Conservation (phyloP, 176 grass and related monocot genomes). For the Coix lacrymajobi region DNA sequence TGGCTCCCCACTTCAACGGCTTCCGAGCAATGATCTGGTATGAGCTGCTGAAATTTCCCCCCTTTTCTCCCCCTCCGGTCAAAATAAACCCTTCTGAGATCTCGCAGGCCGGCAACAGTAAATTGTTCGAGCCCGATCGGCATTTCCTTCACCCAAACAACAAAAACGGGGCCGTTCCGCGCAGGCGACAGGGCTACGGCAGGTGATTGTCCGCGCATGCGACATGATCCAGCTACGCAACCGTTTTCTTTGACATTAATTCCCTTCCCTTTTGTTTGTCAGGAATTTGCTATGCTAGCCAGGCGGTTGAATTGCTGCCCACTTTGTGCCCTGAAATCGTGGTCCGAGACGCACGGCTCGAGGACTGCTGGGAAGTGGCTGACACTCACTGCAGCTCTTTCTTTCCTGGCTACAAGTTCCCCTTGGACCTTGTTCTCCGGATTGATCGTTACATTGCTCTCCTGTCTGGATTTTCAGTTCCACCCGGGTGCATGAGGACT, state of each 20-base stretch:
- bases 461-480: constrained; percentile 70
- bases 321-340: constrained; percentile 64
- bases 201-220: not conserved
- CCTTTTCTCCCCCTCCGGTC: not conserved
- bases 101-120: not conserved
- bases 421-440: constrained; percentile 77
- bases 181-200: not conserved
- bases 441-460: constrained; percentile 72
- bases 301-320: constrained; percentile 61
- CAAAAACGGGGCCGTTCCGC: not conserved
- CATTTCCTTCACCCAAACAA: not conserved
- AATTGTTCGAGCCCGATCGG: not conserved
- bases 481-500: constrained; percentile 77
- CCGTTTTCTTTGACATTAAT: not conserved
- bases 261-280: not conserved
- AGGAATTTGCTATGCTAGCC: constrained; percentile 59
- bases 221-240: not conserved
- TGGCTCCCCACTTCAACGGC: not conserved
- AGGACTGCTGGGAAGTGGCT: constrained; percentile 95
- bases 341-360: constrained; percentile 68
- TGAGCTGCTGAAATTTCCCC: not conserved
- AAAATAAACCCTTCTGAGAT: not conserved
- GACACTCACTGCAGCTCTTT: constrained; percentile 96
- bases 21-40: constrained; percentile 2
- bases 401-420: constrained; percentile 82